Base-by-base conservation (phyloP, 306 rosid species). In the Dryas octopetala region DNA sequence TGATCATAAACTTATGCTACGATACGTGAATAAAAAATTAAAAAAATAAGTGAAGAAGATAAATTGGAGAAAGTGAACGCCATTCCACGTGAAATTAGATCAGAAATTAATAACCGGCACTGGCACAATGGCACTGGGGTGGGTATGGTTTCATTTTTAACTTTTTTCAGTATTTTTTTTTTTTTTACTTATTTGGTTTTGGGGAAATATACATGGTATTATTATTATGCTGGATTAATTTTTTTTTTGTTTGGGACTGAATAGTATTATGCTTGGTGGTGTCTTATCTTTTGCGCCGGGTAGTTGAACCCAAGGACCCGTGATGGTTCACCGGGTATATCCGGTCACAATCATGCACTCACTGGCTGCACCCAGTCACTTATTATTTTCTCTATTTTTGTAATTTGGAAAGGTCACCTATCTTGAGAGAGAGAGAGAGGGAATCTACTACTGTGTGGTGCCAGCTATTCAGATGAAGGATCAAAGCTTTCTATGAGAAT, bases 391-490 rank as follows among this genome's bases (percentile, higher is more conserved):
- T 10, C 13, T 60, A 8, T 46, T 1, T 17, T 28, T n/a, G 10
- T 32, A 32, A 32, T 32, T 32, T 2, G 38, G 38, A 32, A 32
- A 32, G 38, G 38, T 2, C 38, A 32, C 38, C 38, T 32, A 32
- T 32, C 3, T 32, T 32, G 38, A 1, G 38, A 32, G 38, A 32
- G 38, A 32, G 74, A 62, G 76, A 75, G 91, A 58, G 76, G 73
- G 91, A 69, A 84, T 84, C 85, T 57, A 43, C 46, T 14, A 78
- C 10, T 63, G 65, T 78, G 76, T 57, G 78, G 57, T 88, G 99
- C 98, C 98, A 96, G 99, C 98, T 95, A 85, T 74, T 92, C 75
- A 86, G 82, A 78, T 83, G 80, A 82, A 87, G 93, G 95, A 94
- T 85, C 86, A 82, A 90, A 82, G 90, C 96, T 88, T 38, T 66